Base-by-base conservation (phyloP, 352 stramenopile species). In the Globisporangium abappressorium region DNA sequence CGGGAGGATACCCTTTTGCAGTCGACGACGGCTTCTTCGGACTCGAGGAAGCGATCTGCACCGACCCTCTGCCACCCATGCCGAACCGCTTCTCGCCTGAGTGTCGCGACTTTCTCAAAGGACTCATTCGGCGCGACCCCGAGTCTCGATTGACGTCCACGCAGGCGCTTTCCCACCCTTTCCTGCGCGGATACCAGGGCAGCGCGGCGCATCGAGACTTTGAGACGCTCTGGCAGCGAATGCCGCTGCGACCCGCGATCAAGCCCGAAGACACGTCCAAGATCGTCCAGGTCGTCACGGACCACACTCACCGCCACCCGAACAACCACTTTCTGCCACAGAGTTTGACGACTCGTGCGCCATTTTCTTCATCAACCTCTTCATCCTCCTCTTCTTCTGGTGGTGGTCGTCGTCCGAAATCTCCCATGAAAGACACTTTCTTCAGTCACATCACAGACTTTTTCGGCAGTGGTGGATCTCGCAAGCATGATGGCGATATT, bases 51-150 rank as follows among this genome's bases (percentile, higher is more conserved):
- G 80, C 88, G 0, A 95, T 95, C 64, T 88, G 89, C 62, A 79
- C 88, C 0, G 87, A 94, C 43, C 75, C 82, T 5, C 58, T 93
- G 57, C 87, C 84, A 26, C 80, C 81, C 0, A 89, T 93, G 75
- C 87, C 84, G 2, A 91, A 90, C 41, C 74, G 80, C 5, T 92
- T 99, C 61, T 96, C 90, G 0, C 64, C 84, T 1, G 85, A 83
- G 20, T 97, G 93, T 26, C 97, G 98, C 26, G 92, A 98, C 72
- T 93, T 99, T 34, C 77, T 99, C 61, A 95, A 91, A 30, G 71
- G 90, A 38, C 77, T 99, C 36, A 78, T 99, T 34, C 84, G 91
- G 47, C 87, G 96, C 36, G 93, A 98, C 72, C 91, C 93, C 6
- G 55, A 69, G 2, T 77, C 71, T 12, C 79, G 97, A 11, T 80